Evolutionary conservation across 352 stramenopile species (phyloP).

Genomic region (Pythium rhizo-oryzae): DNA sequence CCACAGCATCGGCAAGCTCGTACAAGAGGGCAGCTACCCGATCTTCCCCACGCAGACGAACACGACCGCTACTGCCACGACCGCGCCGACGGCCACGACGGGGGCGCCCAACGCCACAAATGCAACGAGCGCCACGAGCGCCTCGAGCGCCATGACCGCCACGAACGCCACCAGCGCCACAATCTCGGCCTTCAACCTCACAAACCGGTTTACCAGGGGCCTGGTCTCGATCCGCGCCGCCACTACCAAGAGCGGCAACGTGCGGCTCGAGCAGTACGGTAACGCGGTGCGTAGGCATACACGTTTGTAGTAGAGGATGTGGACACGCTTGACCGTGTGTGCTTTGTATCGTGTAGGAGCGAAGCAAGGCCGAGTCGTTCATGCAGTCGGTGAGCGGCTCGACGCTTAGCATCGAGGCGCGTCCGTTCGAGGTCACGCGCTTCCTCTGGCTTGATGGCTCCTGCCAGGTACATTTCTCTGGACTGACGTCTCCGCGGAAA

Average conservation of each 20-base stretch:
- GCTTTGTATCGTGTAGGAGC: conserved; percentile 22
- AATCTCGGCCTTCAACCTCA: conserved; percentile 26
- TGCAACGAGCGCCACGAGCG: background rate
- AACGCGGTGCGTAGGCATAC: conserved; percentile 38
- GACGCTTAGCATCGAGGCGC: conserved; percentile 31
- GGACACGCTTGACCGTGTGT: background rate
- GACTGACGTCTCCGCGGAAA: too few species aligned
- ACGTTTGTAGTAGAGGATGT: background rate
- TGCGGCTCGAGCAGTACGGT: conserved; percentile 49
- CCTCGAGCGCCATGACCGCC: background rate
- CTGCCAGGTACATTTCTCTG: conserved; percentile 47
- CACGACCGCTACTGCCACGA: conserved; percentile 7
- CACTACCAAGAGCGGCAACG: conserved; percentile 27
- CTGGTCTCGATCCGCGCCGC: conserved; percentile 32
- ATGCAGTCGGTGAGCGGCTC: conserved; percentile 30
- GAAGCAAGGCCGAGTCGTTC: conserved; percentile 39
- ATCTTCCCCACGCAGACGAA: conserved; percentile 31
- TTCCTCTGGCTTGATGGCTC: conserved; percentile 75
- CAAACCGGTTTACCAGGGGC: conserved; percentile 52
- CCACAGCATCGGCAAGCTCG: conserved; percentile 57
- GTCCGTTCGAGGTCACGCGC: conserved; percentile 40
- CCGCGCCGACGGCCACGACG: background rate
- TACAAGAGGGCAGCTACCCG: conserved; percentile 43
- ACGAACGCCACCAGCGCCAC: background rate
- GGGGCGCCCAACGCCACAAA: conserved; percentile 11